phyloP scores from a whole-genome alignment of 495 filamentous ascomycete genomes.

The Aspergillus asperescens region DNA sequence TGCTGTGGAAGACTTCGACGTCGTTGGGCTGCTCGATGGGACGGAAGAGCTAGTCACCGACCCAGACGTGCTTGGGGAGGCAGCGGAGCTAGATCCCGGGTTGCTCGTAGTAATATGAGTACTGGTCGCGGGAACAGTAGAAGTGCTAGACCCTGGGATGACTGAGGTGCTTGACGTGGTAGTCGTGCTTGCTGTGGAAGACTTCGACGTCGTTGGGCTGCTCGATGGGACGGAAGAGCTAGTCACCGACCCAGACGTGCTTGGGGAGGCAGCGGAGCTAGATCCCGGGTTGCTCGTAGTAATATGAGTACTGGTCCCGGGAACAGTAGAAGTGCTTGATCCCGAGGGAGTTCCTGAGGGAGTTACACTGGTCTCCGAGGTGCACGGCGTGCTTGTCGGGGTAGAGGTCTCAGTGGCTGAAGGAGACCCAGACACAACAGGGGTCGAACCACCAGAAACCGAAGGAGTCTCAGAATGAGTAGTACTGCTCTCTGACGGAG shows the following conservation, averaged over 20 bases:
- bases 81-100: not conserved
- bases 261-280: not conserved
- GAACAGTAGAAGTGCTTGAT: not conserved
- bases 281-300: not conserved
- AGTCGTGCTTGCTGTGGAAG: not conserved
- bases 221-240: constrained; percentile 5
- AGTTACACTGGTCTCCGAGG: not conserved
- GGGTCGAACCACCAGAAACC: not conserved
- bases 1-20: not conserved
- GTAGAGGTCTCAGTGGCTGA: not conserved
- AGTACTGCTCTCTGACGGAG: not conserved
- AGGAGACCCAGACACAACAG: not conserved
- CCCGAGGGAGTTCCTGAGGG: not conserved
- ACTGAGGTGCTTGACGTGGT: constrained; percentile 1
- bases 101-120: not conserved
- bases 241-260: not conserved
- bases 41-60: not conserved
- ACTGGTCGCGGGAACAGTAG: not conserved
- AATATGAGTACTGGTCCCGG: not conserved
- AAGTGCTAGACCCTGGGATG: not conserved
- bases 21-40: constrained; percentile 1
- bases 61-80: not conserved
- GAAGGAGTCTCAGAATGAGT: not conserved
- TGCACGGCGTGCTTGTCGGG: not conserved
- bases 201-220: not conserved